phyloP scores from a whole-genome alignment of 176 grass and related monocot genomes.

The Secale cereale region DNA sequence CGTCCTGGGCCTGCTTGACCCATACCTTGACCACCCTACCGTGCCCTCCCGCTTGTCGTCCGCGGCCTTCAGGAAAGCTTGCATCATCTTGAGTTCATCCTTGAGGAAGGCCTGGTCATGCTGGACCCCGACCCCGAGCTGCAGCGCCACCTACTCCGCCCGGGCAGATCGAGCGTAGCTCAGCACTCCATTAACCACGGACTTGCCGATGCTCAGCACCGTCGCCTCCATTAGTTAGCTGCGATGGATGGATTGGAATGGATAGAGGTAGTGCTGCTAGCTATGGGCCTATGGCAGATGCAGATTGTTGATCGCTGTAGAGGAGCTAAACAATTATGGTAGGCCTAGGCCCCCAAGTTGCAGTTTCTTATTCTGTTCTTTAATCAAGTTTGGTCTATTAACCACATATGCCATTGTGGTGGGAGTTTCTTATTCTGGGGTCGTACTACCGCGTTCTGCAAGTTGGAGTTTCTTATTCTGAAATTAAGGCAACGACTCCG shows the following conservation, averaged over 20 bases:
- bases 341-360: not conserved
- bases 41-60: not conserved
- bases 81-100: constrained; percentile 49
- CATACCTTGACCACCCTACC: not conserved
- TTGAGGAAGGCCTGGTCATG: constrained; percentile 10
- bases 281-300: not conserved
- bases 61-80: constrained; percentile 10
- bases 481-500: not conserved
- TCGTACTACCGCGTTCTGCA: not conserved
- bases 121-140: constrained; percentile 25
- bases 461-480: not conserved
- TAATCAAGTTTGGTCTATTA: too few species aligned
- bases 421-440: not conserved
- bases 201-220: not conserved
- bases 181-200: not conserved
- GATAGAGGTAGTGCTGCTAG: not conserved
- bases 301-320: not conserved
- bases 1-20: constrained; percentile 45
- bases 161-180: not conserved
- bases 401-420: not conserved
- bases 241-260: not conserved
- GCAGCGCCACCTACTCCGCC: constrained; percentile 22
- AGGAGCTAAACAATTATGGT: not conserved
- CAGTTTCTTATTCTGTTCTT: not conserved
- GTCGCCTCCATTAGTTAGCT: constrained; percentile 19